Evolutionary conservation across 805 yeast species (phyloP), one percentile per base, ranked within the genome.

Genomic region (Myxozyma mucilagina): DNA sequence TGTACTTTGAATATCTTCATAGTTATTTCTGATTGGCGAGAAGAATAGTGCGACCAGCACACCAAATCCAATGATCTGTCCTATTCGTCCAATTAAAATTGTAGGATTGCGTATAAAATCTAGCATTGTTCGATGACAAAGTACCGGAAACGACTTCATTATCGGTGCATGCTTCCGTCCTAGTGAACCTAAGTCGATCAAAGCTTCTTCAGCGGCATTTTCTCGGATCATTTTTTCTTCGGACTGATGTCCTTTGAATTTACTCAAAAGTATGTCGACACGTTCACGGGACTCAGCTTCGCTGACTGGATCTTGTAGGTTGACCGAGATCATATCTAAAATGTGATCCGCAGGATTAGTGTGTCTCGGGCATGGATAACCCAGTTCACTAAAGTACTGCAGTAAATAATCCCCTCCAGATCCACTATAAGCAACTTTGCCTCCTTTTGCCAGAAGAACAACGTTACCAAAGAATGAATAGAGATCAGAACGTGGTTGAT

Each of bases 401-500:
- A 78, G 72, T 73, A 89, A 73, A 4, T 85, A 80, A 0, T 76
- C 68, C 0, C 94, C 94, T 13, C 63, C 63, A 8, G 58, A 61
- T 7, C 67, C 68, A 10, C 53, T 54, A 70, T 82, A 90, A 3
- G 87, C 84, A 18, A 85, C 90, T 38, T 73, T 70, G 7, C 93
- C 92, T 45, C 92, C 89, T 71, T 84, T 85, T 0, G 91, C 89
- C 29, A 90, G 75, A 44, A 90, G 74, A 41, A 89, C 74, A n/a
- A 90, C 79, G 14, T 87, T 81, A 4, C 90, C 93, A 76, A 90
- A 89, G 59, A 75, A 75, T 16, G 78, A 72, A 69, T 87, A 85
- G 66, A 88, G 74, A 60, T 83, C 87, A 35, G 83, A 81, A 65
- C 89, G 82, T 1, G 97, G 96, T 69, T 90, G 97, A 72, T 90